Base-by-base conservation (phyloP, 2,329 filamentous ascomycete species). In the Diaporthe citriasiana region DNA sequence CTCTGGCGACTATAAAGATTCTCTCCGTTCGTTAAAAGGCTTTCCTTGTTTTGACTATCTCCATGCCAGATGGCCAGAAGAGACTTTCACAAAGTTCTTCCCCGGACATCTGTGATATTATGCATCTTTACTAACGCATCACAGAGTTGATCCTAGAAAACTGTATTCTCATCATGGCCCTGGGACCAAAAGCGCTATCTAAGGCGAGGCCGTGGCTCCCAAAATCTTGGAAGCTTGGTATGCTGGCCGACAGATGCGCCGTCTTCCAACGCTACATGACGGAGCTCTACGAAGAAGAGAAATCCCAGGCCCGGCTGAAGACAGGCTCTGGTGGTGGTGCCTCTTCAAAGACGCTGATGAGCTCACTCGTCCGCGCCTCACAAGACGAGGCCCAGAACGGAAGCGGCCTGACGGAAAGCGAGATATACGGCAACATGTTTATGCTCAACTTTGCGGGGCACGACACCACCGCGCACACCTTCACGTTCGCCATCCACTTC, bases 391-490 rank as follows among this genome's bases (percentile, higher is more conserved):
- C 66, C 7, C 27, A 33, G 38, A 38, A 5, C 17, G 38, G 47
- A 1, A 9, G 12, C 13, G 70, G 80, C 19, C 79, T 84, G 42
- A 84, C 79, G 0, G 82, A 84, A 57, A 75, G 76, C 1, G 87
- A 89, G 73, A 84, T 89, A 12, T 85, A 85, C 55, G 86, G 87
- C 13, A 88, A 88, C 66, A 79, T 87, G 59, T 87, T 87, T 70
- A 80, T 85, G 3, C 83, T 88, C 75, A 87, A 85, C 69, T 81
- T 89, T 57, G 87, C 88, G 0, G 87, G 87, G 0, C 86, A 88
- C 72, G 87, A 89, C 74, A 88, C 87, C 0, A 87, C 86, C 0
- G 85, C 87, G 0, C 83, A 86, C 40, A 84, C 84, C 0, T 76
- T 88, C 10, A 82, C 82, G 0, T 87, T 84, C 65, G 79, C 82